Evolutionary conservation across 1,284 basidiomycete species (phyloP).

Genomic region (Marasmius sp.): DNA sequence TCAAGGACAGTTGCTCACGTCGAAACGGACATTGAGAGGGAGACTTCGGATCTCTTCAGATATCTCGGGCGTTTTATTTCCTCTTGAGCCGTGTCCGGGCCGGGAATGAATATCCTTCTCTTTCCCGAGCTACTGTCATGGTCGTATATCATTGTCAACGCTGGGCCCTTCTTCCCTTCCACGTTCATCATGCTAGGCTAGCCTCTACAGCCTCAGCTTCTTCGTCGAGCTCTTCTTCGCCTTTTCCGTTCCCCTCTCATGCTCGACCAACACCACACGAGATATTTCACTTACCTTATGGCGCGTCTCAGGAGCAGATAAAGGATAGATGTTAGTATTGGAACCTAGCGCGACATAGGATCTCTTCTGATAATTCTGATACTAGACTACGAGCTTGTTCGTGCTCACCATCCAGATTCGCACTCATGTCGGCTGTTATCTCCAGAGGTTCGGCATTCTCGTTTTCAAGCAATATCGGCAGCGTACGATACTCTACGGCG

Average conservation of each 20-base stretch:
- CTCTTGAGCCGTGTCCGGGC: no score
- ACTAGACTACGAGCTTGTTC: slow-evolving; percentile 54
- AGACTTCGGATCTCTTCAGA: no score
- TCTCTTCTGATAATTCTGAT: background rate
- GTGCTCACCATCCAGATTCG: slow-evolving; percentile 50
- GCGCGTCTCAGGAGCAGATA: slow-evolving; percentile 44
- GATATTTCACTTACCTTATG: slow-evolving; percentile 50
- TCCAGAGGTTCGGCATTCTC: slow-evolving; percentile 37
- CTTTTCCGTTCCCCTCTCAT: slow-evolving; percentile 41
- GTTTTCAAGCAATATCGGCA: slow-evolving; percentile 48
- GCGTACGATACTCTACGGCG: slow-evolving; percentile 47
- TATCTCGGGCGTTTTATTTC: no score
- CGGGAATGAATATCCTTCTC: background rate
- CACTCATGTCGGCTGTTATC: slow-evolving; percentile 30
- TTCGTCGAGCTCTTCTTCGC: slow-evolving; percentile 11
- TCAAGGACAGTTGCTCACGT: no score
- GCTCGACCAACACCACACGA: slow-evolving; percentile 47
- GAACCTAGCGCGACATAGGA: background rate
- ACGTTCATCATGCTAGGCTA: slow-evolving; percentile 13
- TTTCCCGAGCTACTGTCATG: background rate
- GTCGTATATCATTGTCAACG: slow-evolving; percentile 21
- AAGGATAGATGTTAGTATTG: slow-evolving; percentile 48
- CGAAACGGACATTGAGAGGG: no score
- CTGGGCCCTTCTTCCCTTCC: slow-evolving; percentile 7
- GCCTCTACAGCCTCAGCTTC: background rate